Percentiles rank a stretch among this genome's conserved stretches.
phyloP scores from a whole-genome alignment of 2,329 filamentous ascomycete genomes.

The Neoascochyta sp. region DNA sequence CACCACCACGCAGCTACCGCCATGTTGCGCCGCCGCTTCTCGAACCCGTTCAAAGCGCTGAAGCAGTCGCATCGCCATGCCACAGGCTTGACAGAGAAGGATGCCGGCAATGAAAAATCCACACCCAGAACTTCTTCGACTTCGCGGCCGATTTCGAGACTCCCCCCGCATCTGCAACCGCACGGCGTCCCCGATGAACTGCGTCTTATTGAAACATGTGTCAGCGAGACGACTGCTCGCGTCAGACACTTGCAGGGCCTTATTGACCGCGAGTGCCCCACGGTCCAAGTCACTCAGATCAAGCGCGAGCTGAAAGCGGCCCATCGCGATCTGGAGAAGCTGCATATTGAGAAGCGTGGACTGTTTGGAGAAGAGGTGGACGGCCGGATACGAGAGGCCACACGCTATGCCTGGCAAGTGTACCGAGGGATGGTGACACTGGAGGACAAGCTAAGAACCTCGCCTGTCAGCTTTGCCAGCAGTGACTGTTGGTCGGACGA shows the following conservation, averaged over 20 bases:
- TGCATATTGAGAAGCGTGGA: conserved; percentile 10
- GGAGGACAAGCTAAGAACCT: conserved; percentile 11
- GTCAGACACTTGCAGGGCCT: conserved; percentile 14
- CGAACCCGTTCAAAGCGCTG: conserved; percentile 6
- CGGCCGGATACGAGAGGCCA: conserved; percentile 9
- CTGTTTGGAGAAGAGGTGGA: conserved; percentile 9
- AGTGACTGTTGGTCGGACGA: conserved; percentile 4
- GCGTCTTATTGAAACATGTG: conserved; percentile 7
- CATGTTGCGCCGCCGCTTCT: conserved; percentile 4
- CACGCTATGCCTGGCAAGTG: conserved; percentile 17
- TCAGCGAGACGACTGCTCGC: conserved; percentile 11
- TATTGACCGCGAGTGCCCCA: conserved; percentile 11
- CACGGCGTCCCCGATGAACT: conserved; percentile 4
- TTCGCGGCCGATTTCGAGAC: no score
- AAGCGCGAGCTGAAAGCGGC: conserved; percentile 18
- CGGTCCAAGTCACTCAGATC: conserved; percentile 16
- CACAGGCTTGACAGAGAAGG: not conserved
- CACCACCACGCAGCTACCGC: conserved; percentile 5
- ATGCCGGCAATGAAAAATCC: conserved; percentile 1
- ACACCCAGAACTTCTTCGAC: not conserved
- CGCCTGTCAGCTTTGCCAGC: conserved; percentile 3
- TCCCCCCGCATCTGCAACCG: conserved; percentile 1
- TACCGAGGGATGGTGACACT: conserved; percentile 17
- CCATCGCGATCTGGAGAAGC: conserved; percentile 20
- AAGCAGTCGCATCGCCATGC: conserved; percentile 2